Conservation (phyloP, 371 early-diverging fungal genomes). For the Mucor indicus region DNA sequence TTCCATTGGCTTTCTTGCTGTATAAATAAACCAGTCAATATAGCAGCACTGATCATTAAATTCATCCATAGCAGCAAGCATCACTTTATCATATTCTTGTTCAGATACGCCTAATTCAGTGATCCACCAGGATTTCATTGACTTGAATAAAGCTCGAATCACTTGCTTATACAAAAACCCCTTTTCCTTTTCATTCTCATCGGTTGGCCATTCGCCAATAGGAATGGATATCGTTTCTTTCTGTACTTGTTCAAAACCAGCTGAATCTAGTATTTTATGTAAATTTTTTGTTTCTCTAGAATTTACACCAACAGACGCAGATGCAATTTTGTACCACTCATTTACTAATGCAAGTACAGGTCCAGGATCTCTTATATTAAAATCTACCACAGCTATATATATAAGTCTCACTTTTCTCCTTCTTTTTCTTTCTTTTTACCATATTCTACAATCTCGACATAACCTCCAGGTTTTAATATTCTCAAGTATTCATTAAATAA, state of each 20-base stretch:
- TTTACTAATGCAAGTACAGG: slow-evolving; percentile 37
- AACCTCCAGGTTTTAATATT: slow-evolving; percentile 51
- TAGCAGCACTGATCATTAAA: slow-evolving; percentile 16
- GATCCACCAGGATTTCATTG: slow-evolving; percentile 45
- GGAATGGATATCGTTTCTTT: slow-evolving; percentile 27
- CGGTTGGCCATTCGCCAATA: slow-evolving; percentile 46
- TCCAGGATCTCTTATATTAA: slow-evolving; percentile 29
- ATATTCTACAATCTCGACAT: slow-evolving; percentile 49
- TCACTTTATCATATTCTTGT: slow-evolving; percentile 22
- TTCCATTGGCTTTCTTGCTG: slow-evolving; percentile 18
- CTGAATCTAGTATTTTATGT: neutral
- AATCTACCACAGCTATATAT: slow-evolving; percentile 12
- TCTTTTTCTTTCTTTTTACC: slow-evolving; percentile 6
- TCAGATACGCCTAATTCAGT: slow-evolving; percentile 24
- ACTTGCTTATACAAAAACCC: slow-evolving; percentile 44
- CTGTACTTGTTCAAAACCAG: slow-evolving; percentile 31
- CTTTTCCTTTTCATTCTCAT: slow-evolving; percentile 32
- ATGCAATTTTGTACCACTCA: slow-evolving; percentile 38
- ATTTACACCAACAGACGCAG: slow-evolving; percentile 26
- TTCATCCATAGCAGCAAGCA: slow-evolving; percentile 19
- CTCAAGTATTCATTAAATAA: slow-evolving; percentile 40
- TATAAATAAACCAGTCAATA: slow-evolving; percentile 19
- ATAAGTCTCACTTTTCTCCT: neutral
- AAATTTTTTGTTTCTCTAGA: slow-evolving; percentile 12
- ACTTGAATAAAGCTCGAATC: slow-evolving; percentile 32